phyloP scores from a whole-genome alignment of 345 rosid genomes.

The Dipteronia sinensis region DNA sequence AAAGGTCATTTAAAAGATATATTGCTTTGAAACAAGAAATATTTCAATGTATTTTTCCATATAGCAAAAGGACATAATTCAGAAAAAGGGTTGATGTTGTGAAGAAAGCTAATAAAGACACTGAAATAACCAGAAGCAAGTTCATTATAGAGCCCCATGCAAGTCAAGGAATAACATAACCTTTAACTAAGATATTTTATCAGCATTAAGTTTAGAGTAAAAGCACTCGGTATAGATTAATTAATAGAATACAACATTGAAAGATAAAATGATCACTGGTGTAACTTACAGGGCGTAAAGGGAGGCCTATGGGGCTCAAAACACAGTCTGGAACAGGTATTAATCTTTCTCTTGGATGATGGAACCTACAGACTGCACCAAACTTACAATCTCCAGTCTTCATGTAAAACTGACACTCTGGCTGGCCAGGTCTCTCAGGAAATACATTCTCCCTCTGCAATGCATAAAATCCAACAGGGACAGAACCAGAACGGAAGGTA shows the following conservation, averaged over 20 bases:
- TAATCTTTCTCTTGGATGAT: conserved; percentile 94
- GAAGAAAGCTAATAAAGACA: neutral
- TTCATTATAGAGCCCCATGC: neutral
- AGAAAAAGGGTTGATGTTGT: conserved; percentile 2
- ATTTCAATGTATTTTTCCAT: neutral
- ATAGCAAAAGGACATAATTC: neutral
- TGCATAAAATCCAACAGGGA: conserved; percentile 72
- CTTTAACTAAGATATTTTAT: neutral
- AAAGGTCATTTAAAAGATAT: neutral
- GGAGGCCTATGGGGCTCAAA: conserved; percentile 87
- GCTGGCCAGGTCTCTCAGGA: conserved; percentile 97
- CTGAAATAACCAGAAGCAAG: neutral
- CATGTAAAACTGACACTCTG: conserved; percentile 96
- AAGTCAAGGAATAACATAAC: conserved; percentile 3
- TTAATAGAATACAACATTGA: neutral
- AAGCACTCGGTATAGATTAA: neutral
- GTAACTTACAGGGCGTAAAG: conserved; percentile 85
- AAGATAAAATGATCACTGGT: neutral
- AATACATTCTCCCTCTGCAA: conserved; percentile 83
- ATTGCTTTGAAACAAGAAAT: neutral
- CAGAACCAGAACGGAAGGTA: conserved; percentile 59
- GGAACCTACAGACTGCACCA: conserved; percentile 93
- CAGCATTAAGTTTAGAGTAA: neutral
- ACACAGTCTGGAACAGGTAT: conserved; percentile 93
- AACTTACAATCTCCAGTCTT: conserved; percentile 98